These are phyloP conservation scores for Penium margaritaceum DNA, from an alignment of 139 green algal species.

Conservation along the genomic window DNA sequence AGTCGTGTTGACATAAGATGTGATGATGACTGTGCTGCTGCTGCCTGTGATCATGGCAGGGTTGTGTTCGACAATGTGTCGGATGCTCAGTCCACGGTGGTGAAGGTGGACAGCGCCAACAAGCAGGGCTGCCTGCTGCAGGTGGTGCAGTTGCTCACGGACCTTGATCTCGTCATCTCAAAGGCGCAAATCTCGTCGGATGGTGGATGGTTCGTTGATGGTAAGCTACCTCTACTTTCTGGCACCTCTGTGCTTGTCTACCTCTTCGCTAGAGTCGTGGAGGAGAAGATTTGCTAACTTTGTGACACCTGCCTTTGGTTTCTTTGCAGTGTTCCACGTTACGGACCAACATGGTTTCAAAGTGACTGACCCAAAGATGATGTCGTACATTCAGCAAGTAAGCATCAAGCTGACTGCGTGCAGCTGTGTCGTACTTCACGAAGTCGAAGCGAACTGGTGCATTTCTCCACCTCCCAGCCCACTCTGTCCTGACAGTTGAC, in stretches of 20 bases:
- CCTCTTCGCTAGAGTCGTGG: not conserved
- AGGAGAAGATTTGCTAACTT: not conserved
- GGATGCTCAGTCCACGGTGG: slow-evolving; percentile 20
- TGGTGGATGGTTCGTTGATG: slow-evolving; percentile 94
- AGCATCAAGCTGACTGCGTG: not conserved
- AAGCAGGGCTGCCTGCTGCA: slow-evolving; percentile 87
- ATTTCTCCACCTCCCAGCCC: not conserved
- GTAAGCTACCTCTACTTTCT: slow-evolving; percentile 15
- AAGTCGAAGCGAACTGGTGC: not conserved
- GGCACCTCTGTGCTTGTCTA: not conserved
- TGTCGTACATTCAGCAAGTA: slow-evolving; percentile 33
- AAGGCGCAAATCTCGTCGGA: slow-evolving; percentile 78
- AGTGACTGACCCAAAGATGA: slow-evolving; percentile 49
- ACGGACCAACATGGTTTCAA: slow-evolving; percentile 66
- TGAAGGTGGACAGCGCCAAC: slow-evolving; percentile 80
- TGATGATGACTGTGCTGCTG: not conserved
- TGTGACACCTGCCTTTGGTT: not conserved
- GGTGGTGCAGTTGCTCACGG: slow-evolving; percentile 90
- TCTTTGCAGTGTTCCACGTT: slow-evolving; percentile 74
- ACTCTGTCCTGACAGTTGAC: slow-evolving; percentile 1
- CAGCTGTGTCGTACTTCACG: not conserved
- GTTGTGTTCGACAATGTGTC: slow-evolving; percentile 33
- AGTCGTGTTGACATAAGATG: not conserved
- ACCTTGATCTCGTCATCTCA: slow-evolving; percentile 76
- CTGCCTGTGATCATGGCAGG: too few relatives aligned